Conservation (phyloP, 2,329 filamentous ascomycete genomes). For the Epichloe bromicola region DNA sequence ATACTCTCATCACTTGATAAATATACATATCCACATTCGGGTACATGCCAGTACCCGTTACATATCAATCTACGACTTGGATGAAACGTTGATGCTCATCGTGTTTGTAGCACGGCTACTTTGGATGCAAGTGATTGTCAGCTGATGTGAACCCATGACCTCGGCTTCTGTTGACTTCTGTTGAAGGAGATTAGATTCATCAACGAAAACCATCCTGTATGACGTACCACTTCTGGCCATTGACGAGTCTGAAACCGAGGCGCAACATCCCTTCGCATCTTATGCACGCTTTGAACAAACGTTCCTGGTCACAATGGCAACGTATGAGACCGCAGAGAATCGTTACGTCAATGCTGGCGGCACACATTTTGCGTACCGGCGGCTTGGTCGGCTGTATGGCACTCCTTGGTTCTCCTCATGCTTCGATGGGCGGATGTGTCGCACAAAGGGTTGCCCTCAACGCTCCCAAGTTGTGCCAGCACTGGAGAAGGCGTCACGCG, state of each 20-base stretch:
- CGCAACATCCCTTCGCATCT: too few relatives aligned
- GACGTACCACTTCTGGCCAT: too few relatives aligned
- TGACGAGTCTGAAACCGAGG: too few relatives aligned
- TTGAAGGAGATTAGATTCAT: too few relatives aligned
- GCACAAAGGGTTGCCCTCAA: constrained; percentile 30
- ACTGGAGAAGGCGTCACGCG: constrained; percentile 20
- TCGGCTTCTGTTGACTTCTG: not conserved
- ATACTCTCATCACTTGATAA: not conserved
- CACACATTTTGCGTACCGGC: constrained; percentile 20
- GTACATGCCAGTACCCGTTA: too few relatives aligned
- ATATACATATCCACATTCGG: not conserved
- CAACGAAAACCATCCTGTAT: too few relatives aligned
- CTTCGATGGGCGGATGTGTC: constrained; percentile 29
- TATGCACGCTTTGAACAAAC: not conserved
- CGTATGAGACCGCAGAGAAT: constrained; percentile 17
- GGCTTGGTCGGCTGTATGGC: constrained; percentile 16
- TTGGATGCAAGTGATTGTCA: not conserved
- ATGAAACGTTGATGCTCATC: too few relatives aligned
- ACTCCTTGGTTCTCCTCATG: constrained; percentile 18
- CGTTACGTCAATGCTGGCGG: constrained; percentile 18
- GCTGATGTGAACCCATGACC: not conserved
- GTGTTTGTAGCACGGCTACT: too few relatives aligned
- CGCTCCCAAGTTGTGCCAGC: constrained; percentile 16
- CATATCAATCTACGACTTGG: too few relatives aligned
- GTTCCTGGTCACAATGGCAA: constrained; percentile 13